A percentile compares a stretch with the other conserved stretches of the same genome.
Conservation (phyloP, 345 rosid genomes). For the Citrus unshiu region DNA sequence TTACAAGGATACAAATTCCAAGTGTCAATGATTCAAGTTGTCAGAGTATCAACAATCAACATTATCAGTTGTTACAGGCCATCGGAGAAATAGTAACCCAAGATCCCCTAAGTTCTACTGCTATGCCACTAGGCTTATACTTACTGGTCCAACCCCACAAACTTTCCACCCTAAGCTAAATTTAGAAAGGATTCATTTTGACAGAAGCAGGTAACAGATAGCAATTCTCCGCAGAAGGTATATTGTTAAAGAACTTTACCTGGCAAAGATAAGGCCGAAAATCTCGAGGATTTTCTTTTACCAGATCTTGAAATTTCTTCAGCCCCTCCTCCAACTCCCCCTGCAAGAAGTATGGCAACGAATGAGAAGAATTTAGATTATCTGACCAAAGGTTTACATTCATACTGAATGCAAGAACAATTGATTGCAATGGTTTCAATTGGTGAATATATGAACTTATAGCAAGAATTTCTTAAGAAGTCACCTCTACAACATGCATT, state of each 20-base stretch:
- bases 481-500: conserved; percentile 81
- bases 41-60: background rate
- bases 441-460: background rate
- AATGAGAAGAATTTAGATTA: background rate
- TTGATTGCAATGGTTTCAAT: too few species aligned
- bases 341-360: conserved; percentile 26
- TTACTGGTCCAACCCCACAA: background rate
- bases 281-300: conserved; percentile 80
- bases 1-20: background rate
- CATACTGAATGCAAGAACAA: too few species aligned
- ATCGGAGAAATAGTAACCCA: background rate
- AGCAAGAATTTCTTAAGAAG: background rate
- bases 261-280: conserved; percentile 96
- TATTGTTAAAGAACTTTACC: conserved; percentile 34
- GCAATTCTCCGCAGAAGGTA: background rate
- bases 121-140: background rate
- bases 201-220: background rate
- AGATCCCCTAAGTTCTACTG: background rate
- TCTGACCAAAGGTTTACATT: background rate
- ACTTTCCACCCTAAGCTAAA: background rate
- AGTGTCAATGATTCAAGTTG: background rate
- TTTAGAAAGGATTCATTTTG: background rate
- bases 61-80: background rate
- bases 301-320: conserved; percentile 67
- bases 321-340: conserved; percentile 73